A percentile compares a stretch with the other conserved stretches of the same genome.
phyloP scores from a whole-genome alignment of 495 filamentous ascomycete species.

The Xylaria flabelliformis region DNA sequence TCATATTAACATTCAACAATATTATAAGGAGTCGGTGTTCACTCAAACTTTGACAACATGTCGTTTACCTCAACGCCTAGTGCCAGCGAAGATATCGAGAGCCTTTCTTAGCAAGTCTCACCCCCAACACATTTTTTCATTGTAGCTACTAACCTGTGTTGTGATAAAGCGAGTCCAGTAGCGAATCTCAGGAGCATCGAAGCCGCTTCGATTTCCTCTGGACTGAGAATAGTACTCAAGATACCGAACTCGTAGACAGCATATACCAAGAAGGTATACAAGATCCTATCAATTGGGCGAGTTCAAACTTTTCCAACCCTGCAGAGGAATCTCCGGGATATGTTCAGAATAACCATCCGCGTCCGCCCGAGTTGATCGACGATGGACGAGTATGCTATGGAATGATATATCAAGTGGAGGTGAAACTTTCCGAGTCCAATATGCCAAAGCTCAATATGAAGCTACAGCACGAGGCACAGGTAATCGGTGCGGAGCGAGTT shows the following conservation, averaged over 20 bases:
- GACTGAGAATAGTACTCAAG: not conserved
- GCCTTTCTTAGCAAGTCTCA: slow-evolving; percentile 2
- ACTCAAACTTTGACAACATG: not conserved
- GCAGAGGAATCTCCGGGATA: not conserved
- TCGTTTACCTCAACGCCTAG: slow-evolving; percentile 2
- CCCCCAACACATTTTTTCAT: not conserved
- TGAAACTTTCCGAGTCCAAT: slow-evolving; percentile 29
- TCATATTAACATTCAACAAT: not conserved
- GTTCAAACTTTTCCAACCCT: not conserved
- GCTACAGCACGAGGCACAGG: slow-evolving; percentile 16
- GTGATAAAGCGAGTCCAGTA: not conserved
- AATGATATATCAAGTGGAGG: slow-evolving; percentile 32
- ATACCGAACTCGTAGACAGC: not conserved
- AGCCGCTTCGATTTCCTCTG: not conserved
- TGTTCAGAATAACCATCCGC: slow-evolving; percentile 17
- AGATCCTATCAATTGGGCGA: not conserved
- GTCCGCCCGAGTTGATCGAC: not conserved
- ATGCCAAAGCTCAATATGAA: slow-evolving; percentile 31
- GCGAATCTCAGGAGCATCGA: not conserved
- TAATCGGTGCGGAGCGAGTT: slow-evolving; percentile 10
- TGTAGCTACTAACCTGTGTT: not conserved
- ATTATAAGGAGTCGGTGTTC: not conserved
- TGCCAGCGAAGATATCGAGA: not conserved
- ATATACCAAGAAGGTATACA: not conserved
- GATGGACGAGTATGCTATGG: slow-evolving; percentile 37